Percentiles rank a stretch among this genome's conserved stretches.
Evolutionary conservation across 2,329 filamentous ascomycete genomes (phyloP).

Genomic region (Fusarium torulosum): DNA sequence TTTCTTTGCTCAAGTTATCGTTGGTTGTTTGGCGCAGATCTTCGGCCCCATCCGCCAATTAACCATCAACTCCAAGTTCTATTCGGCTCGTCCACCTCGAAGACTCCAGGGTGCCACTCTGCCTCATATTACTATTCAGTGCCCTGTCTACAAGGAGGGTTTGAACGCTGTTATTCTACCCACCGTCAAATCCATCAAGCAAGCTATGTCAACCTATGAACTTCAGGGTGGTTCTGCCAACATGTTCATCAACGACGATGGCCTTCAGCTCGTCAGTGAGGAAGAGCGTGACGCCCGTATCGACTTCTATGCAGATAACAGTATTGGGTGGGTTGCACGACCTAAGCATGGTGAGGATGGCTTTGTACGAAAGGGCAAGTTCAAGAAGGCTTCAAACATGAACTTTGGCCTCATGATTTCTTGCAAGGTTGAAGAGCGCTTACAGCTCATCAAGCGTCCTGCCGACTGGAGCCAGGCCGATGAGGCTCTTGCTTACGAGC

Average conservation of each 20-base stretch:
- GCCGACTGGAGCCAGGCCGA: constrained; percentile 76
- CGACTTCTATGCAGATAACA: constrained; percentile 76
- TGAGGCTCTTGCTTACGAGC: constrained; percentile 75
- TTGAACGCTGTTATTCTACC: constrained; percentile 79
- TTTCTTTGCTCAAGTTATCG: constrained; percentile 83
- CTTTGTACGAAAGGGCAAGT: constrained; percentile 73
- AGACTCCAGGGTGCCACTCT: constrained; percentile 69
- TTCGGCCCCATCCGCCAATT: constrained; percentile 82
- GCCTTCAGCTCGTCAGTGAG: constrained; percentile 74
- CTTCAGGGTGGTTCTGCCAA: constrained; percentile 82
- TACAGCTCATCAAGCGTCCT: constrained; percentile 67
- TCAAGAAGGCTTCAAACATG: constrained; percentile 80
- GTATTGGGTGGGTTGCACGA: constrained; percentile 76
- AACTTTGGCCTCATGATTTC: constrained; percentile 77
- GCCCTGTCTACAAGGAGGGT: constrained; percentile 90
- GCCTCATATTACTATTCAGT: constrained; percentile 85
- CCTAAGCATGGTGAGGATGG: constrained; percentile 73
- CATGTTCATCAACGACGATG: constrained; percentile 82
- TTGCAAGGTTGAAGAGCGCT: constrained; percentile 77
- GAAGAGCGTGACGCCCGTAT: constrained; percentile 73
- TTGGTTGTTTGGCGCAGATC: constrained; percentile 80
- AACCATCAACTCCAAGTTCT: constrained; percentile 82
- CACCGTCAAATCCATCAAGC: constrained; percentile 82
- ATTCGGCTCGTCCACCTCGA: constrained; percentile 77
- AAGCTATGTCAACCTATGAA: constrained; percentile 82